These are phyloP conservation scores for Podila epigama DNA, from an alignment of 192 early-diverging fungal genomes.

Conservation along the genomic window DNA sequence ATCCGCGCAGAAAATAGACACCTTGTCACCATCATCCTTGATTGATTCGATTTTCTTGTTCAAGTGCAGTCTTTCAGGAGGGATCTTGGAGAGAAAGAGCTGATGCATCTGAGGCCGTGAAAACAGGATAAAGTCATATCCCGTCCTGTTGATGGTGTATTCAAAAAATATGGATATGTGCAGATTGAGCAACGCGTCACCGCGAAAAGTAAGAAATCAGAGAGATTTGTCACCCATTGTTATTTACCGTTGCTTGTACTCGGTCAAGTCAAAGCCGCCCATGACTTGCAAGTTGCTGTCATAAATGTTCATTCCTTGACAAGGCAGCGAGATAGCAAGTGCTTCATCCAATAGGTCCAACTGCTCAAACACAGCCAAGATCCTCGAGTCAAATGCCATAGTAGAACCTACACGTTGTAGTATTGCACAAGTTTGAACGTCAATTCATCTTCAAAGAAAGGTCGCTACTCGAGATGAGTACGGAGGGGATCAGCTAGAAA, in stretches of 20 bases:
- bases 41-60: conserved; percentile 2
- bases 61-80: background rate
- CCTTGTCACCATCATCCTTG: background rate
- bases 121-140: background rate
- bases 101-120: background rate
- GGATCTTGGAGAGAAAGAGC: conserved; percentile 2
- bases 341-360: background rate
- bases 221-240: no score
- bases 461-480: no score
- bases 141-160: background rate
- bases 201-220: background rate
- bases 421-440: no score
- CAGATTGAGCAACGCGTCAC: background rate
- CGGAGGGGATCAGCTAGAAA: no score
- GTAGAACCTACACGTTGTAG: conserved; percentile 1
- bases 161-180: background rate
- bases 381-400: background rate
- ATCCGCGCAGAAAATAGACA: background rate
- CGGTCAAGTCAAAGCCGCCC: background rate
- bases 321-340: background rate
- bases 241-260: background rate
- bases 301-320: background rate
- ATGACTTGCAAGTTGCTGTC: background rate
- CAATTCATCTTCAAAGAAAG: no score
- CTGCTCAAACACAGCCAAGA: conserved; percentile 1